Evolutionary conservation across 2,329 filamentous ascomycete species (phyloP).

Genomic region (Cytospora chrysosperma): DNA sequence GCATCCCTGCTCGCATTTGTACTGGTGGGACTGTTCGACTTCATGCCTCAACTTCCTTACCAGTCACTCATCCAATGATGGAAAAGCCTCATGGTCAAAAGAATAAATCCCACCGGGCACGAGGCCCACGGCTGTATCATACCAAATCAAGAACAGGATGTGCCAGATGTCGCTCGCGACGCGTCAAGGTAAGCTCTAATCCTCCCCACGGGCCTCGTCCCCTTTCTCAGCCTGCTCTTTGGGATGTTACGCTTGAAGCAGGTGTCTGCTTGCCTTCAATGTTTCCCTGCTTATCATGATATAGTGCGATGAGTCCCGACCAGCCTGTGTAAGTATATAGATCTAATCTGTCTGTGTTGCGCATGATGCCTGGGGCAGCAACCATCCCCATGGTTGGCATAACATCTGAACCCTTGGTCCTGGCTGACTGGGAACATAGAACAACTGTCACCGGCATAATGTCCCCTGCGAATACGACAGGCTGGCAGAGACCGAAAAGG

Average conservation of each 20-base stretch:
- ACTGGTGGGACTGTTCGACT: not conserved
- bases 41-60: not conserved
- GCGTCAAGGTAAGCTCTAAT: slow-evolving; percentile 29
- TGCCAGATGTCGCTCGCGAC: slow-evolving; percentile 29
- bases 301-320: not conserved
- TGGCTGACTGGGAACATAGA: slow-evolving; percentile 24
- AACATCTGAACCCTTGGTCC: slow-evolving; percentile 10
- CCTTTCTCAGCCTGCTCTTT: not conserved
- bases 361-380: not conserved
- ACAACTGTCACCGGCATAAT: slow-evolving; percentile 19
- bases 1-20: not conserved
- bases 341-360: not conserved
- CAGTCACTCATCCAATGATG: not conserved
- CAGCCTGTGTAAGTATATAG: not conserved
- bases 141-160: slow-evolving; percentile 35
- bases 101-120: not conserved
- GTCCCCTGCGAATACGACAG: slow-evolving; percentile 14
- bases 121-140: slow-evolving; percentile 29
- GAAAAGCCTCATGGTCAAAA: not conserved
- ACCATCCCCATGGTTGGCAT: not conserved
- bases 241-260: not conserved
- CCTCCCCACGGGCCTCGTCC: not conserved
- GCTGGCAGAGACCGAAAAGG: not conserved
- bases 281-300: not conserved
- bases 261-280: not conserved